Conservation (phyloP, 495 filamentous ascomycete genomes). For the Xylaria longipes region DNA sequence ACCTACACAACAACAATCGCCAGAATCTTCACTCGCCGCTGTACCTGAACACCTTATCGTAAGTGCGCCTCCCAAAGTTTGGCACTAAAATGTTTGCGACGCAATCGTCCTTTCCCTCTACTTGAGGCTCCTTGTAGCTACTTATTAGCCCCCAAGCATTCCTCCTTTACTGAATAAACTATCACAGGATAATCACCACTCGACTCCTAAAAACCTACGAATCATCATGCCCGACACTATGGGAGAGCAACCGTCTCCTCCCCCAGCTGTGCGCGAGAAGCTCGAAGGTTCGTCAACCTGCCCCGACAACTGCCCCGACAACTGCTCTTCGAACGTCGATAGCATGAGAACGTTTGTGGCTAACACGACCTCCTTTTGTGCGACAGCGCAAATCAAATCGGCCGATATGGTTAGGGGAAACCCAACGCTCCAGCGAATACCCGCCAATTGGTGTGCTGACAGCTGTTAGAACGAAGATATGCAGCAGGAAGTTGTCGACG, state of each 20-base stretch:
- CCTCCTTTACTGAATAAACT: not conserved
- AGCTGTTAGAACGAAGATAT: constrained; percentile 83
- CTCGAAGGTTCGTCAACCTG: constrained; percentile 40
- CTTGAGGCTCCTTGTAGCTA: not conserved
- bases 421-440: constrained; percentile 6
- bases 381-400: constrained; percentile 89
- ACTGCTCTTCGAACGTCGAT: not conserved
- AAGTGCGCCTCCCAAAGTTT: not conserved
- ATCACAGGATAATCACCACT: not conserved
- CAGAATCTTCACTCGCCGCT: not conserved
- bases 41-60: not conserved
- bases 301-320: not conserved
- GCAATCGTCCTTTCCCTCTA: not conserved
- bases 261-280: constrained; percentile 36
- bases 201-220: not conserved
- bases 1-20: not conserved
- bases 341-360: constrained; percentile 9
- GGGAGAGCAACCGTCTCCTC: constrained; percentile 39
- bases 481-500: constrained; percentile 91
- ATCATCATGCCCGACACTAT: constrained; percentile 21
- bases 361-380: constrained; percentile 26
- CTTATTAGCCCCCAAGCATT: not conserved
- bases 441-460: constrained; percentile 7
- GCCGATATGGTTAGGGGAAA: constrained; percentile 87
- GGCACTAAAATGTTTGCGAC: not conserved